Evolutionary conservation across 2,329 filamentous ascomycete genomes (phyloP).

Genomic region (Penicillium sp.): DNA sequence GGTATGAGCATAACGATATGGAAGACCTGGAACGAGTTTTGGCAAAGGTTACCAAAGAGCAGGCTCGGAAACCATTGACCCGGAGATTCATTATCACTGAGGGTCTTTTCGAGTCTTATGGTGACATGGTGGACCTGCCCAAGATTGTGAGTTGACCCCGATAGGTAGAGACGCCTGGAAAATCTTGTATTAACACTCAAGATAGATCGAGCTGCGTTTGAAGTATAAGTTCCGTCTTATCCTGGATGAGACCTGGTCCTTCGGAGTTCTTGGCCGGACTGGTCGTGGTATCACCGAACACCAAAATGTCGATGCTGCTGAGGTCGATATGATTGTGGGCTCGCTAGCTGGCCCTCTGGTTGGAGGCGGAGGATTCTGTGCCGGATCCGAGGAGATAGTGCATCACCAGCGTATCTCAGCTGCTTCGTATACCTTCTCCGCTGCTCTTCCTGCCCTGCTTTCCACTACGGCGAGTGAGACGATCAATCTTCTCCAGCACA

Average conservation of each 20-base stretch:
- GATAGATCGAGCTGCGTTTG: slow-evolving; percentile 83
- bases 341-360: slow-evolving; percentile 88
- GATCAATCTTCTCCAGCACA: slow-evolving; percentile 80
- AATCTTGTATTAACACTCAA: slow-evolving; percentile 8
- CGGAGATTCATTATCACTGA: slow-evolving; percentile 95
- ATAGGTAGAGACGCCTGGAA: neutral
- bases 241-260: slow-evolving; percentile 96
- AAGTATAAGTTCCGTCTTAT: slow-evolving; percentile 98
- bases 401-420: slow-evolving; percentile 95
- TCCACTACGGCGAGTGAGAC: slow-evolving; percentile 96
- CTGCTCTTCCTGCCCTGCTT: slow-evolving; percentile 88
- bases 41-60: slow-evolving; percentile 83
- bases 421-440: slow-evolving; percentile 92
- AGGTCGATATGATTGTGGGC: slow-evolving; percentile 97
- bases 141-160: slow-evolving; percentile 67
- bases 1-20: slow-evolving; percentile 97
- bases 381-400: slow-evolving; percentile 86
- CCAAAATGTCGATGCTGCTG: slow-evolving; percentile 90
- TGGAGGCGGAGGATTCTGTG: slow-evolving; percentile 94
- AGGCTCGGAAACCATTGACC: slow-evolving; percentile 84
- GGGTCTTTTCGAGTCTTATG: slow-evolving; percentile 87
- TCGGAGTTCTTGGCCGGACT: slow-evolving; percentile 88
- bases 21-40: slow-evolving; percentile 86
- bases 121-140: slow-evolving; percentile 82
- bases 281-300: slow-evolving; percentile 93